Evolutionary conservation across 1,284 basidiomycete genomes (phyloP).

Genomic region (Kwoniella shivajii): DNA sequence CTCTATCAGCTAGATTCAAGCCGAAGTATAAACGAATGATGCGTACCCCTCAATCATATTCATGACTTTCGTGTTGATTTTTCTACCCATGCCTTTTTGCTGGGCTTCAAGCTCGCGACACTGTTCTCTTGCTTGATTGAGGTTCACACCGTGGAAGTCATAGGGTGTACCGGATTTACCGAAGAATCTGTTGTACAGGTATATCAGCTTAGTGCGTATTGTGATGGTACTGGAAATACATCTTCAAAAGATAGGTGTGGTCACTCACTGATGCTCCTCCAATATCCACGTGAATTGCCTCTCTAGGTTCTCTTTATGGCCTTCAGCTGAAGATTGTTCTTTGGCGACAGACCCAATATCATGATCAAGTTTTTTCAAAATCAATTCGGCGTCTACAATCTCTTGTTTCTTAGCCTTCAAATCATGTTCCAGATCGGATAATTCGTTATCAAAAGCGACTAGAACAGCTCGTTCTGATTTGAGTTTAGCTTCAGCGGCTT

Average conservation of each 20-base stretch:
- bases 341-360: slow-evolving; percentile 58
- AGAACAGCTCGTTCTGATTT: slow-evolving; percentile 82
- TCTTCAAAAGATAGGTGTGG: no score
- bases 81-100: slow-evolving; percentile 88
- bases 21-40: no score
- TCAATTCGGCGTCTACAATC: slow-evolving; percentile 71
- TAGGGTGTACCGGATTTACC: slow-evolving; percentile 80
- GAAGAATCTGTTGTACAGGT: slow-evolving; percentile 67
- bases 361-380: slow-evolving; percentile 63
- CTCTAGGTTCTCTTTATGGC: slow-evolving; percentile 64
- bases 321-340: slow-evolving; percentile 62
- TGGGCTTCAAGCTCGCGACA: slow-evolving; percentile 76
- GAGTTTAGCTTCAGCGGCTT: slow-evolving; percentile 71
- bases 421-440: slow-evolving; percentile 75
- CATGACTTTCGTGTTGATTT: slow-evolving; percentile 93
- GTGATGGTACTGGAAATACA: no score
- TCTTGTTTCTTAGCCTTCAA: slow-evolving; percentile 80
- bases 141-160: slow-evolving; percentile 77
- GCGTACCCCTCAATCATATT: slow-evolving; percentile 95
- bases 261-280: slow-evolving; percentile 76
- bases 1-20: no score
- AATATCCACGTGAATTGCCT: slow-evolving; percentile 84
- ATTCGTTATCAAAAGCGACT: slow-evolving; percentile 82
- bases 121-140: slow-evolving; percentile 65
- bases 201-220: no score